Evolutionary conservation across 345 rosid genomes (phyloP), one percentile per base, ranked within the genome.

Genomic region (Ricinus communis): DNA sequence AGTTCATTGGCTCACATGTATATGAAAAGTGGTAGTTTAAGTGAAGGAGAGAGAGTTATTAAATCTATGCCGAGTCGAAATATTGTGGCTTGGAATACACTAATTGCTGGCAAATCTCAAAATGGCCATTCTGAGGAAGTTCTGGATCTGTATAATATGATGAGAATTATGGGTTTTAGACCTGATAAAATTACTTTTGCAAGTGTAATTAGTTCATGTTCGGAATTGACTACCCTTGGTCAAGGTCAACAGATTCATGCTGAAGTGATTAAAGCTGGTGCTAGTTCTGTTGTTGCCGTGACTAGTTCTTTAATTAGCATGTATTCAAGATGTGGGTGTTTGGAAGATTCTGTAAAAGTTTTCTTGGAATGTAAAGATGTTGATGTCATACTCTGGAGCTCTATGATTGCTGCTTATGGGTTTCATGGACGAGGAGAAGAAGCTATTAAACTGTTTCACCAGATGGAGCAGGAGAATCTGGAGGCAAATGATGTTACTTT

Each of bases 231-330:
- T 0, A 82, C 87, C 3, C 81, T 88, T 61, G 87, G 88, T 45
- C 97, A 85, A 67, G 94, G 97, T 68, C 91, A 82, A 73, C 97
- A 87, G 85, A 68, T 91, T 78, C 97, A 91, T 71, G 88, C 87
- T 10, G 90, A 91, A 73, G 88, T 82, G 16, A 71, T 86, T 33
- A 91, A 91, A 81, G 73, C 71, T 0, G 93, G 92, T 21, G 84
- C 83, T 57, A 33, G 76, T 77, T 75, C 85, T 38, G 90, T 53
- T 1, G 74, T 79, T 70, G 82, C 79, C 14, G 90, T 87, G 64
- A 80, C 81, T 64, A 91, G 87, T 69, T 83, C 90, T 0, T 77
- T 91, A 71, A 81, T 91, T 56, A 86, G 94, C 49, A 79, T 88
- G 94, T 91, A 91, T 79, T 87, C 92, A 0, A 91, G 82, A 65